Conservation (phyloP, 331 rosid species). For the Quercus tomentella region DNA sequence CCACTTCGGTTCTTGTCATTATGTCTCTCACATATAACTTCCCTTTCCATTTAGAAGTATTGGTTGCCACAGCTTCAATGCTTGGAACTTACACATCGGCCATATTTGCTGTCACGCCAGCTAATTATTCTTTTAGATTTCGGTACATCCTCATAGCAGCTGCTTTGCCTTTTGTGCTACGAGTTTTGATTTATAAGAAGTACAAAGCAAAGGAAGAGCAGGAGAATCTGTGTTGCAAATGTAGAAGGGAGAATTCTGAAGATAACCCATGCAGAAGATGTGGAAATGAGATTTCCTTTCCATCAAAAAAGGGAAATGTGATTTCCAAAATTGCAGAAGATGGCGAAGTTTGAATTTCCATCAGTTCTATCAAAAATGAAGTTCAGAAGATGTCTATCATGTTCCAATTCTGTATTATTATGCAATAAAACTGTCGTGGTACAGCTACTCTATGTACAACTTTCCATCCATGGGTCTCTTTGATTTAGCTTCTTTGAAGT, state of each 20-base stretch:
- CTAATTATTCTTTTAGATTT: not conserved
- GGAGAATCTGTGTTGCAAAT: accelerated
- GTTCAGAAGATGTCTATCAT: too few relatives aligned
- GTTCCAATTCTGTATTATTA: too few relatives aligned
- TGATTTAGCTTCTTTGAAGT: too few relatives aligned
- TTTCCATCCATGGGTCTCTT: too few relatives aligned
- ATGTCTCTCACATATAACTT: too few relatives aligned
- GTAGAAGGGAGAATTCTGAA: accelerated
- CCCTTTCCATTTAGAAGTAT: not conserved
- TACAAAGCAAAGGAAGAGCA: accelerated
- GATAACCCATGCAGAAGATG: too few relatives aligned
- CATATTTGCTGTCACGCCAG: not conserved
- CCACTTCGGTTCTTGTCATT: not conserved
- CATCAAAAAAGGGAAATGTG: too few relatives aligned
- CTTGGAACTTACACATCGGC: not conserved
- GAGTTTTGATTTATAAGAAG: not conserved
- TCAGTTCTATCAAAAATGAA: too few relatives aligned
- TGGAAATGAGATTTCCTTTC: accelerated
- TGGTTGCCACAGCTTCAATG: not conserved
- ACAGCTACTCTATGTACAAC: too few relatives aligned
- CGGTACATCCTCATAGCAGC: not conserved
- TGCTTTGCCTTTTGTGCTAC: not conserved
- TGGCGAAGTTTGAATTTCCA: too few relatives aligned
- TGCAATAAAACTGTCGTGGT: too few relatives aligned
- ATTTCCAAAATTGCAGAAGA: too few relatives aligned